phyloP scores from a whole-genome alignment of 2,329 filamentous ascomycete genomes.

The Aspergillus sp. region DNA sequence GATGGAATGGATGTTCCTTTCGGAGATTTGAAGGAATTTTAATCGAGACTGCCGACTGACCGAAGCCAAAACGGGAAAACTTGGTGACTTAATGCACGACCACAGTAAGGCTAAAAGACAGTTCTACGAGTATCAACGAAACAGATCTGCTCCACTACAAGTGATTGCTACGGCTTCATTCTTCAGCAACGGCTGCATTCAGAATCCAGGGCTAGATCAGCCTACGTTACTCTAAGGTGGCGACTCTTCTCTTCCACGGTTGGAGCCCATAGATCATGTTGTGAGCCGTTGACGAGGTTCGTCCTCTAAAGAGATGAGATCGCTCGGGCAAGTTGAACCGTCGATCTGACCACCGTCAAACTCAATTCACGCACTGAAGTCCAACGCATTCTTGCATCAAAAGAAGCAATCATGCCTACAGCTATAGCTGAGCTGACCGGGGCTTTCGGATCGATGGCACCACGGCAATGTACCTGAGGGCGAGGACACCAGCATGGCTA shows the following conservation, averaged over 20 bases:
- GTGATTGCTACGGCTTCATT: too few species aligned
- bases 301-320: neutral
- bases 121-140: too few species aligned
- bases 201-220: neutral
- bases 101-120: too few species aligned
- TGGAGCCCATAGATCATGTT: neutral
- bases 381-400: neutral
- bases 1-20: neutral
- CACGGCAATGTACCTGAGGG: neutral
- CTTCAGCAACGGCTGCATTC: too few species aligned
- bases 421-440: neutral
- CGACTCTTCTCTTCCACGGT: neutral
- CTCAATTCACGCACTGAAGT: neutral
- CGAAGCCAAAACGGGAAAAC: neutral
- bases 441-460: neutral
- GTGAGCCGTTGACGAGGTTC: neutral
- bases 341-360: neutral
- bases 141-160: too few species aligned
- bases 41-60: neutral
- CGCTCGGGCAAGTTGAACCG: neutral
- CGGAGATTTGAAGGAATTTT: neutral
- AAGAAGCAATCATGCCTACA: neutral
- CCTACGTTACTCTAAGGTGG: neutral
- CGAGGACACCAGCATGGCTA: neutral
- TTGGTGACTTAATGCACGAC: too few species aligned